Evolutionary conservation across 805 yeast species (phyloP).

Genomic region (Groenewaldozyma salmanticensis): DNA sequence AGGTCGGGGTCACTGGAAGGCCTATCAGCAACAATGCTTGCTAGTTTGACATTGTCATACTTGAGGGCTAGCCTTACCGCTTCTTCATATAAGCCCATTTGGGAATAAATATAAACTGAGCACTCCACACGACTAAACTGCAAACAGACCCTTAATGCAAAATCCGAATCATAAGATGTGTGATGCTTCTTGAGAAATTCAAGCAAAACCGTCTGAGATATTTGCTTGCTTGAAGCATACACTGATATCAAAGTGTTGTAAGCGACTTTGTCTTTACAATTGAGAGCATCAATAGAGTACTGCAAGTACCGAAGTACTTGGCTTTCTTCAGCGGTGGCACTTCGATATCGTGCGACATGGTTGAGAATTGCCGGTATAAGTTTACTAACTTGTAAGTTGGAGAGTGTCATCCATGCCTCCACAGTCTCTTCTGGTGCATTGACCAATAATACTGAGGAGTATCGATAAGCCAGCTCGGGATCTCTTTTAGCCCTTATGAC

Average conservation of each 20-base stretch:
- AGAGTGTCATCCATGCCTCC: conserved; percentile 62
- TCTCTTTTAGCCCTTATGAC: conserved; percentile 38
- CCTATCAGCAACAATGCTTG: conserved; percentile 47
- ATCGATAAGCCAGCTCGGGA: conserved; percentile 46
- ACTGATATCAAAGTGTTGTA: conserved; percentile 66
- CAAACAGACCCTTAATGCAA: conserved; percentile 64
- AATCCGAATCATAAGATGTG: conserved; percentile 54
- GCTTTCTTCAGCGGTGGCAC: conserved; percentile 35
- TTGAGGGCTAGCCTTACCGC: conserved; percentile 70
- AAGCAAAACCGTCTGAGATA: conserved; percentile 40
- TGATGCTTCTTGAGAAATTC: conserved; percentile 38
- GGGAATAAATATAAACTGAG: conserved; percentile 65
- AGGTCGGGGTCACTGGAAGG: conserved; percentile 39
- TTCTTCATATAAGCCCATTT: conserved; percentile 61
- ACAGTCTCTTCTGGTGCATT: conserved; percentile 64
- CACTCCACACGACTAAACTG: conserved; percentile 48
- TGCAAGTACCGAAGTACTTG: conserved; percentile 58
- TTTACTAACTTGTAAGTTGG: conserved; percentile 46
- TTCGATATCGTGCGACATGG: conserved; percentile 33
- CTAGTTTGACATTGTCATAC: conserved; percentile 48
- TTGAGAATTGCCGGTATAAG: conserved; percentile 69
- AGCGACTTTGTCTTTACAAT: conserved; percentile 38
- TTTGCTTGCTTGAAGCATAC: conserved; percentile 40
- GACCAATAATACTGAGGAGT: conserved; percentile 57
- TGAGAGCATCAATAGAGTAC: conserved; percentile 39